Evolutionary conservation across 805 yeast genomes (phyloP).

Genomic region (Candida andamanensis): DNA sequence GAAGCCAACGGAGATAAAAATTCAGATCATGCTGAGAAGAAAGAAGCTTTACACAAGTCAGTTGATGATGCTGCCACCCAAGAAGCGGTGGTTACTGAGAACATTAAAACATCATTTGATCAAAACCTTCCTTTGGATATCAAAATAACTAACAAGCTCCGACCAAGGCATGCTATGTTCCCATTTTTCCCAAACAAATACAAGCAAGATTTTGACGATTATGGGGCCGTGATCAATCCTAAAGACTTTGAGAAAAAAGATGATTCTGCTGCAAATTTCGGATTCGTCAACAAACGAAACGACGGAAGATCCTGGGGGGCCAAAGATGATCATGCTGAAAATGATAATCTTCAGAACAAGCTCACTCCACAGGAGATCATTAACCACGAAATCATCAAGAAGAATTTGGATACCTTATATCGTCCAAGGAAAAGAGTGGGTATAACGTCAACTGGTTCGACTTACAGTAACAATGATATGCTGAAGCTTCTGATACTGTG

Average conservation of each 20-base stretch:
- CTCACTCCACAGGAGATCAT: conserved; percentile 40
- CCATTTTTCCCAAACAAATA: conserved; percentile 53
- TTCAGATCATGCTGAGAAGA: conserved; percentile 1
- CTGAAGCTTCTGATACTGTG: conserved; percentile 47
- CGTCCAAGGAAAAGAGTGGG: conserved; percentile 45
- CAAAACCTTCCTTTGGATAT: conserved; percentile 51
- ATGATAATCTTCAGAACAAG: conserved; percentile 20
- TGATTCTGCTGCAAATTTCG: conserved; percentile 37
- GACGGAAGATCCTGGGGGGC: conserved; percentile 24
- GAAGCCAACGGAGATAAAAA: conserved; percentile 4
- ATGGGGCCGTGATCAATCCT: conserved; percentile 72
- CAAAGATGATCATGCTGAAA: conserved; percentile 16
- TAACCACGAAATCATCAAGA: conserved; percentile 35
- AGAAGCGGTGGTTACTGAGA: conserved; percentile 37
- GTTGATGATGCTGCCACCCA: conserved; percentile 34
- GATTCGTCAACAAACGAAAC: conserved; percentile 33
- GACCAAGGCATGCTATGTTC: conserved; percentile 63
- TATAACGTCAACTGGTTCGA: conserved; percentile 15
- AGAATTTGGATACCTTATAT: conserved; percentile 43
- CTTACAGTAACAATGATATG: conserved; percentile 13
- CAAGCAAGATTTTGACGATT: conserved; percentile 71
- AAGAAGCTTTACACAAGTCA: background rate
- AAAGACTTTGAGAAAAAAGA: conserved; percentile 58
- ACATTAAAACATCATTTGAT: conserved; percentile 33
- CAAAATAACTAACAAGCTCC: conserved; percentile 36